Evolutionary conservation across 2,329 filamentous ascomycete genomes (phyloP).

Genomic region (Chaetomiaceae sp.): DNA sequence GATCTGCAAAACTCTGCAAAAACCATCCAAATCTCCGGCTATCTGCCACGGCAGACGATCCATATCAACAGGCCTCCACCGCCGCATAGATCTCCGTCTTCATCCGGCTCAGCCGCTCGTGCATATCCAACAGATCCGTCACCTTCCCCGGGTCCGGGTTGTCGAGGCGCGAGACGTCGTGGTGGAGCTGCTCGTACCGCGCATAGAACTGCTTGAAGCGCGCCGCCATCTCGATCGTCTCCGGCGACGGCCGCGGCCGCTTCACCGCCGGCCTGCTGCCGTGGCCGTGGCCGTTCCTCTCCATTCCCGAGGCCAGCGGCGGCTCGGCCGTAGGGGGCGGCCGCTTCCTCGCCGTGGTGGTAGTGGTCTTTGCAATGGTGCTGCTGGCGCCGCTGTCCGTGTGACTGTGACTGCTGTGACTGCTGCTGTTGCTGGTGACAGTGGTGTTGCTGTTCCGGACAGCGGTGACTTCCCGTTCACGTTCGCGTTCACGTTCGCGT

Average conservation of each 20-base stretch:
- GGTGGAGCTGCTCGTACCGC: conserved; percentile 51
- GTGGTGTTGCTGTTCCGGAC: conserved; percentile 23
- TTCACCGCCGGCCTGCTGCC: no score
- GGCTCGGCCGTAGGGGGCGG: conserved; percentile 12
- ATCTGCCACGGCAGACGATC: no score
- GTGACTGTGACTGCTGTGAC: no score
- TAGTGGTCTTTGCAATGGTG: conserved; percentile 6
- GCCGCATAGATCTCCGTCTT: conserved; percentile 51
- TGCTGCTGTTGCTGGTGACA: conserved; percentile 27
- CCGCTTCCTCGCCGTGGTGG: conserved; percentile 17
- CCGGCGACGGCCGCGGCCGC: conserved; percentile 38
- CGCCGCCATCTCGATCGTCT: conserved; percentile 47
- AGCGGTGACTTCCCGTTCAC: conserved; percentile 21
- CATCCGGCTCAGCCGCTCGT: conserved; percentile 46
- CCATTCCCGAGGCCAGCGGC: no score
- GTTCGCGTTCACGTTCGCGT: conserved; percentile 17
- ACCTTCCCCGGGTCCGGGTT: conserved; percentile 48
- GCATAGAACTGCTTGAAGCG: conserved; percentile 52
- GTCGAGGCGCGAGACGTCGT: conserved; percentile 45
- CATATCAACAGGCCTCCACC: conserved; percentile 28
- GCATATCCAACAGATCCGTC: conserved; percentile 47
- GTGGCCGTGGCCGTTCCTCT: no score
- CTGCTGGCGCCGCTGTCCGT: conserved; percentile 11
- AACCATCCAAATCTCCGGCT: no score
- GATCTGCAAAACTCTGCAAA: no score